phyloP scores from a whole-genome alignment of 2,329 filamentous ascomycete species.

The Ophiostoma tasmaniense region DNA sequence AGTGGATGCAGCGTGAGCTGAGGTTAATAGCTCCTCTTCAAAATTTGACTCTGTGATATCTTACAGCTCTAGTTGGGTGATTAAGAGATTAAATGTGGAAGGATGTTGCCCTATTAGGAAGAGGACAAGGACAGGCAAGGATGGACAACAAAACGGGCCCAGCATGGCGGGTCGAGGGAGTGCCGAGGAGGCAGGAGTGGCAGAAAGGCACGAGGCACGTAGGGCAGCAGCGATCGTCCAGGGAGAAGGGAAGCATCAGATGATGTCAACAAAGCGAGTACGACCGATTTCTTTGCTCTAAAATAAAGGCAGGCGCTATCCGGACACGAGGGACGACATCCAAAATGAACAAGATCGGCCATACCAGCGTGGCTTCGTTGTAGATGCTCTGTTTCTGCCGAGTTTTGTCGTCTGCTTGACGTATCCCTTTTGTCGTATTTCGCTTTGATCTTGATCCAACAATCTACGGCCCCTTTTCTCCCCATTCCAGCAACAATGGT shows the following conservation, averaged over 20 bases:
- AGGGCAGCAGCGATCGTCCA: conserved; percentile 1
- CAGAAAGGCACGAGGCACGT: background rate
- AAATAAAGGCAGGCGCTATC: background rate
- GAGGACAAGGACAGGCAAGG: no score
- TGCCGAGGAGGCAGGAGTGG: background rate
- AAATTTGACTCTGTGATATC: no score
- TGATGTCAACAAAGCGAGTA: background rate
- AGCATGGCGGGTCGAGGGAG: background rate
- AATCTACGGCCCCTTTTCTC: background rate
- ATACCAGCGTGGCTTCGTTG: background rate
- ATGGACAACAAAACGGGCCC: background rate
- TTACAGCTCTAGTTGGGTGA: no score
- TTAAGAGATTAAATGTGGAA: background rate
- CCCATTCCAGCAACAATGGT: background rate
- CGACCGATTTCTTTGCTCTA: background rate
- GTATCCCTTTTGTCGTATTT: background rate
- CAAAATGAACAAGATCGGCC: background rate
- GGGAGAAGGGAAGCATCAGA: background rate
- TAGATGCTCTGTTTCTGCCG: no score
- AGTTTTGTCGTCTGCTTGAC: background rate
- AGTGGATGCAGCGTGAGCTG: background rate
- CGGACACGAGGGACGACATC: background rate
- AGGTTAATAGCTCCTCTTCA: background rate
- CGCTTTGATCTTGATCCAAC: background rate
- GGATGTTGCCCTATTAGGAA: background rate